Evolutionary conservation across 2,329 filamentous ascomycete genomes (phyloP).

Genomic region (Penicillium sp.): DNA sequence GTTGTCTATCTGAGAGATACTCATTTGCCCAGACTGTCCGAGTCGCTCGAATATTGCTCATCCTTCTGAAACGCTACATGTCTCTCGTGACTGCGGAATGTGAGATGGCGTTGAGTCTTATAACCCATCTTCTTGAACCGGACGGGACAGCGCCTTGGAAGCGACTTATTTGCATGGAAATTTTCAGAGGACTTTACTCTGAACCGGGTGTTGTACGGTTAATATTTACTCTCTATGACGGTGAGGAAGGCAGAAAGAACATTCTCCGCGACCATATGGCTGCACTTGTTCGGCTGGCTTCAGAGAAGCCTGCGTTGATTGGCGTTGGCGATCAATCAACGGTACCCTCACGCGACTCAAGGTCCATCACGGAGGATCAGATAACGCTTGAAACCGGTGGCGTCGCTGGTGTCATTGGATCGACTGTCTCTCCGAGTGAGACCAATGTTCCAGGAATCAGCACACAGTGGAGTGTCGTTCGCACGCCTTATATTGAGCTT

Average conservation of each 20-base stretch:
- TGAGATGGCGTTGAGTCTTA: conserved; percentile 74
- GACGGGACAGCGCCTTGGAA: conserved; percentile 80
- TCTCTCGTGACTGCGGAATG: conserved; percentile 73
- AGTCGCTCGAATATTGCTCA: conserved; percentile 77
- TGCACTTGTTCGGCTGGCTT: conserved; percentile 86
- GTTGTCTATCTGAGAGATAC: conserved; percentile 71
- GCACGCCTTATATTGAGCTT: conserved; percentile 87
- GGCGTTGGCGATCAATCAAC: conserved; percentile 87
- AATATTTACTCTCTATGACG: conserved; percentile 79
- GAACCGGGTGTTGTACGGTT: conserved; percentile 75
- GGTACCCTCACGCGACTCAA: conserved; percentile 63
- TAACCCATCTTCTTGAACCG: conserved; percentile 85
- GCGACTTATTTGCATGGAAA: conserved; percentile 83
- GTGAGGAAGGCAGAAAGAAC: conserved; percentile 66
- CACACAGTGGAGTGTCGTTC: conserved; percentile 83
- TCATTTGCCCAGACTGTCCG: conserved; percentile 81
- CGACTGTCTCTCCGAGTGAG: conserved; percentile 65
- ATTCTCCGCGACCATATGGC: conserved; percentile 81
- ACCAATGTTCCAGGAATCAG: conserved; percentile 74
- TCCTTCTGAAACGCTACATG: conserved; percentile 76
- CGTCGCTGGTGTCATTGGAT: conserved; percentile 80
- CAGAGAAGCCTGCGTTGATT: conserved; percentile 85
- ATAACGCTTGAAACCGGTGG: conserved; percentile 87
- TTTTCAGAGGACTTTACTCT: conserved; percentile 80
- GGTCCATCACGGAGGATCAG: conserved; percentile 68